phyloP scores from a whole-genome alignment of 352 stramenopile species.

The Phytophthora boehmeriae region DNA sequence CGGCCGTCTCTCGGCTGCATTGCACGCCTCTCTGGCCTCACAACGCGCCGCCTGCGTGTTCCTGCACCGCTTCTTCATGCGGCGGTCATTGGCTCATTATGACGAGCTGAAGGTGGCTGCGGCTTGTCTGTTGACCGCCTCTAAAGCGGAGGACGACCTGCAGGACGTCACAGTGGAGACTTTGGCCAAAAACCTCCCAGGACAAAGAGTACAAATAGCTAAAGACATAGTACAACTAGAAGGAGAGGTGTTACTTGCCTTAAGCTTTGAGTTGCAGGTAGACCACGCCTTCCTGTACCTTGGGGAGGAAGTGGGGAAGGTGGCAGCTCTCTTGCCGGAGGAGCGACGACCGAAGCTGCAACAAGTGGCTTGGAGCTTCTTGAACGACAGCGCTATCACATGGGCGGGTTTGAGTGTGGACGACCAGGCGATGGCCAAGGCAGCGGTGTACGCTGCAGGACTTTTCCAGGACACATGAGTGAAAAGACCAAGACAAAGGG shows the following conservation, averaged over 20 bases:
- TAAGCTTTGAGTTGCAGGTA: slow-evolving; percentile 54
- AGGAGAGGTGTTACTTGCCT: slow-evolving; percentile 45
- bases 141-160: slow-evolving; percentile 54
- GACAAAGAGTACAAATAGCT: slow-evolving; percentile 10
- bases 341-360: slow-evolving; percentile 33
- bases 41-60: slow-evolving; percentile 48
- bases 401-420: slow-evolving; percentile 51
- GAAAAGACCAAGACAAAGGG: slow-evolving; percentile 17
- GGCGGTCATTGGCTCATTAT: slow-evolving; percentile 36
- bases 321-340: slow-evolving; percentile 27
- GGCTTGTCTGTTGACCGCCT: slow-evolving; percentile 49
- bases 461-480: slow-evolving; percentile 38
- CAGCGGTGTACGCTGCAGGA: slow-evolving; percentile 50
- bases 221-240: slow-evolving; percentile 36
- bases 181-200: slow-evolving; percentile 7
- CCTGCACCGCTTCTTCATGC: slow-evolving; percentile 58
- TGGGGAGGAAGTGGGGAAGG: slow-evolving; percentile 45
- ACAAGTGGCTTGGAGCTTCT: slow-evolving; percentile 54
- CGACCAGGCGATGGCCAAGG: slow-evolving; percentile 40
- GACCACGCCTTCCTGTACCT: slow-evolving; percentile 51
- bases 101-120: slow-evolving; percentile 37
- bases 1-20: slow-evolving; percentile 27
- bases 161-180: slow-evolving; percentile 29
- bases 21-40: slow-evolving; percentile 42
- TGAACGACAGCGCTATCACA: slow-evolving; percentile 60